Conservation (phyloP, 345 rosid species). For the Fremontodendron californicum region DNA sequence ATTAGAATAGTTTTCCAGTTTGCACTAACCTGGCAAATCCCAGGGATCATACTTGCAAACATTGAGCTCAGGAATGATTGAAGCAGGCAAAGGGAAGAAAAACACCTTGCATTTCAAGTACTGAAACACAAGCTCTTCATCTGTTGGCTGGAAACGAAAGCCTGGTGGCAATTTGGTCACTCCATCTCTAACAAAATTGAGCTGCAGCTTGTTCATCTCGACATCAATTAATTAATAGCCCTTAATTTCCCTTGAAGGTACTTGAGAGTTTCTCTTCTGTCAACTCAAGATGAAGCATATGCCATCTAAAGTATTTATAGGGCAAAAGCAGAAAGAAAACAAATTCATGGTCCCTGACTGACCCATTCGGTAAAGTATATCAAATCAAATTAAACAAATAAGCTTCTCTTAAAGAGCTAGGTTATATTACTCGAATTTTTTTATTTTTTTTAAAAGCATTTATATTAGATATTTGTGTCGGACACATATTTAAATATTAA, state of each 20-base stretch:
- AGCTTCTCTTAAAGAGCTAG: background rate
- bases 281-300: background rate
- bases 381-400: background rate
- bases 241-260: background rate
- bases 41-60: constrained; percentile 63
- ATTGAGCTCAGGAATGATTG: constrained; percentile 57
- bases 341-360: background rate
- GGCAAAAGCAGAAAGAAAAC: background rate
- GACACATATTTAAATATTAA: too few species aligned
- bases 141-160: constrained; percentile 67
- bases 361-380: background rate
- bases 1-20: background rate
- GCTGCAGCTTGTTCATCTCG: constrained; percentile 27
- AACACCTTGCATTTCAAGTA: constrained; percentile 57
- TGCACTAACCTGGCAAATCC: constrained; percentile 59
- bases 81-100: constrained; percentile 48
- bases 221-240: background rate
- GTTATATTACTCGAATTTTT: too few species aligned
- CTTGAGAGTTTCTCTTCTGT: background rate
- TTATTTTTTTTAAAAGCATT: too few species aligned
- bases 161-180: constrained; percentile 63
- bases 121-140: constrained; percentile 67
- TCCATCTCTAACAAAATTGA: constrained; percentile 36
- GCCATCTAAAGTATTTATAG: background rate
- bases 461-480: too few species aligned